Conservation (phyloP, 2,329 filamentous ascomycete species). For the Diaporthe citri region DNA sequence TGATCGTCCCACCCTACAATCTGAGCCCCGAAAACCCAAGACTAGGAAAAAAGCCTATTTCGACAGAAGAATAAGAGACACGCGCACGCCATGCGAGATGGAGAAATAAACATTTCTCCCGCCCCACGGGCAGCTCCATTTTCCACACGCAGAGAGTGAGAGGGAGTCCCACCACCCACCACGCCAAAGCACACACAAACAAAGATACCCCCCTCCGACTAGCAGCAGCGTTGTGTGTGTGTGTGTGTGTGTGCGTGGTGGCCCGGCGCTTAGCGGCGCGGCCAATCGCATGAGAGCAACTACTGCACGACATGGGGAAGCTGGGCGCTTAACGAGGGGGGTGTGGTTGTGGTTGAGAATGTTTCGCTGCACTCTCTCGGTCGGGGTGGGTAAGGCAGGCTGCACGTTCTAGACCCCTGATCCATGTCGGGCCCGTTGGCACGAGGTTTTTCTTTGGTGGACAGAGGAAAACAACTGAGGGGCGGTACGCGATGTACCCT, state of each 20-base stretch:
- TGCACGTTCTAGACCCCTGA: constrained; percentile 33
- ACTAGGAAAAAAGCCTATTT: neutral
- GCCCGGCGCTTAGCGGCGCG: constrained; percentile 15
- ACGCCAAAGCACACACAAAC: neutral
- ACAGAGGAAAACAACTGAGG: neutral
- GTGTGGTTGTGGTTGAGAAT: neutral
- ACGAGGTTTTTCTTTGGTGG: neutral
- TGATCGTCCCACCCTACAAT: neutral
- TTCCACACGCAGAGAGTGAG: neutral
- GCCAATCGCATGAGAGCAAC: neutral
- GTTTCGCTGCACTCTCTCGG: neutral
- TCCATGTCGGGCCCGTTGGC: constrained; percentile 28
- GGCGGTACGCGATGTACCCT: neutral
- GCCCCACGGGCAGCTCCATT: constrained; percentile 1
- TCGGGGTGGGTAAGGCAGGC: neutral
- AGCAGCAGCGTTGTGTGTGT: neutral
- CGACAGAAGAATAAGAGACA: neutral
- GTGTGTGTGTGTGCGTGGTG: constrained; percentile 11
- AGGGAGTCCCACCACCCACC: neutral
- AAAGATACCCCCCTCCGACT: neutral
- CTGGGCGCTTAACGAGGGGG: constrained; percentile 37
- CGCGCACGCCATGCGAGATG: neutral
- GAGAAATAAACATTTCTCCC: neutral
- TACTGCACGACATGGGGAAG: constrained; percentile 40
- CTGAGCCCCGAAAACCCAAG: neutral